A percentile compares a stretch with the other conserved stretches of the same genome.
phyloP scores from a whole-genome alignment of 2,329 filamentous ascomycete genomes.

The Xylariales sp. region DNA sequence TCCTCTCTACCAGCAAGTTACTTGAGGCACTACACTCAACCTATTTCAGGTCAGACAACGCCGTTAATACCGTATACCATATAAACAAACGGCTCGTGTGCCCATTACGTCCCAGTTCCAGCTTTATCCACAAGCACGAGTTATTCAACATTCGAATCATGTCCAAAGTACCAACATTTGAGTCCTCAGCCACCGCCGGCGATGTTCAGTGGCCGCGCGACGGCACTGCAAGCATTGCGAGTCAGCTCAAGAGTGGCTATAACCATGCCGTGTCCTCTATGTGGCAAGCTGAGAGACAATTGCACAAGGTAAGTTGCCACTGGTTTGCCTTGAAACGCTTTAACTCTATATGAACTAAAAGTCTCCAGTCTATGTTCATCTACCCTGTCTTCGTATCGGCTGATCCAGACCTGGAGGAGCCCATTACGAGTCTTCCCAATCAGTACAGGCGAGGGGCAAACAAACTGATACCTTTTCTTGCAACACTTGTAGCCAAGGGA shows the following conservation, averaged over 20 bases:
- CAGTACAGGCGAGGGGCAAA: conserved; percentile 90
- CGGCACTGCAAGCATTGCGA: conserved; percentile 19
- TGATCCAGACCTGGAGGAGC: conserved; percentile 87
- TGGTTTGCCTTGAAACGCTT: not conserved
- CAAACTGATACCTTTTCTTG: conserved; percentile 83
- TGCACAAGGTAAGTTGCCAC: conserved; percentile 10
- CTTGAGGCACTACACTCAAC: too few species aligned
- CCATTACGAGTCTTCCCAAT: conserved; percentile 89
- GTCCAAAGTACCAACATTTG: too few species aligned
- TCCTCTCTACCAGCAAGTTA: too few species aligned
- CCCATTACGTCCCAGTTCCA: too few species aligned
- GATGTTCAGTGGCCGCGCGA: conserved; percentile 9
- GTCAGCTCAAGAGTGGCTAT: conserved; percentile 23
- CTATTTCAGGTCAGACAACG: too few species aligned
- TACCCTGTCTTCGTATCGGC: conserved; percentile 97
- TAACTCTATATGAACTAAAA: conserved; percentile 7
- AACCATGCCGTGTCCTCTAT: conserved; percentile 13
- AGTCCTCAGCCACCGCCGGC: too few species aligned
- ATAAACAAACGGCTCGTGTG: too few species aligned
- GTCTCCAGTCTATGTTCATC: conserved; percentile 88
- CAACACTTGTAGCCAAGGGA: conserved; percentile 87
- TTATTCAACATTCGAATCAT: too few species aligned
- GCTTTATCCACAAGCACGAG: too few species aligned
- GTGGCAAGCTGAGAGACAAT: conserved; percentile 23
- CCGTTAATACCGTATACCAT: too few species aligned